Evolutionary conservation across 2,329 filamentous ascomycete genomes (phyloP).

Genomic region (Cytospora leucostoma): DNA sequence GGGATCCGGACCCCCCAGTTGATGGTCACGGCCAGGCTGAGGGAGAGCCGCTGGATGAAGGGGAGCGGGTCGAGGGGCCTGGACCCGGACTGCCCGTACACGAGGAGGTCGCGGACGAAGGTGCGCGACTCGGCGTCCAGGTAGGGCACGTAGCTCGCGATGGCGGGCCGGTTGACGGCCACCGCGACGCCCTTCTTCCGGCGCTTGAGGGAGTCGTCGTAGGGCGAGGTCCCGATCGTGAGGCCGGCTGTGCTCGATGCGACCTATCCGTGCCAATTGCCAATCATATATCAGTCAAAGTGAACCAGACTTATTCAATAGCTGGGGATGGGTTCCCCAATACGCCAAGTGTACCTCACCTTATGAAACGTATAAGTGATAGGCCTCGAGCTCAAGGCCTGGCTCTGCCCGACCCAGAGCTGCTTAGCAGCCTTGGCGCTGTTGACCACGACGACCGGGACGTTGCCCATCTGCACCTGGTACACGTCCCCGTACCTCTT

Average conservation of each 20-base stretch:
- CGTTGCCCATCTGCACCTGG: slow-evolving; percentile 41
- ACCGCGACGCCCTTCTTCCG: slow-evolving; percentile 67
- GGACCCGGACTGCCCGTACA: slow-evolving; percentile 53
- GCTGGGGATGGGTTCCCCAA: too few species aligned
- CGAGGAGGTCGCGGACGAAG: slow-evolving; percentile 57
- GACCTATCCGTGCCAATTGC: slow-evolving; percentile 3
- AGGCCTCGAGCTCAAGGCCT: slow-evolving; percentile 64
- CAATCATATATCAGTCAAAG: not conserved
- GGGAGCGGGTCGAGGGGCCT: slow-evolving; percentile 26
- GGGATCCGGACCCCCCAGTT: slow-evolving; percentile 30
- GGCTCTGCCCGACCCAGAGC: slow-evolving; percentile 68
- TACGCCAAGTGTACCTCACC: too few species aligned
- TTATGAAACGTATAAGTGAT: slow-evolving; percentile 64
- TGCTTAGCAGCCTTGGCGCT: slow-evolving; percentile 64
- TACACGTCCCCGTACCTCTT: slow-evolving; percentile 36
- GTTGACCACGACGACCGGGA: slow-evolving; percentile 68
- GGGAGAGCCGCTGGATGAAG: slow-evolving; percentile 27
- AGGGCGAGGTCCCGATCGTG: slow-evolving; percentile 65
- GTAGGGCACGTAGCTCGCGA: slow-evolving; percentile 68
- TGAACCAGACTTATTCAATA: too few species aligned
- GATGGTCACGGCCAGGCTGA: slow-evolving; percentile 28
- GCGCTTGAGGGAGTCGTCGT: slow-evolving; percentile 68
- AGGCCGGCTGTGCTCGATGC: slow-evolving; percentile 42
- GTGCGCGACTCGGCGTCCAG: slow-evolving; percentile 63
- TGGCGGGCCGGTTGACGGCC: slow-evolving; percentile 64